Evolutionary conservation across 148 eudicot species (phyloP), one percentile per base, ranked within the genome.

Genomic region (Bassia scoparia): DNA sequence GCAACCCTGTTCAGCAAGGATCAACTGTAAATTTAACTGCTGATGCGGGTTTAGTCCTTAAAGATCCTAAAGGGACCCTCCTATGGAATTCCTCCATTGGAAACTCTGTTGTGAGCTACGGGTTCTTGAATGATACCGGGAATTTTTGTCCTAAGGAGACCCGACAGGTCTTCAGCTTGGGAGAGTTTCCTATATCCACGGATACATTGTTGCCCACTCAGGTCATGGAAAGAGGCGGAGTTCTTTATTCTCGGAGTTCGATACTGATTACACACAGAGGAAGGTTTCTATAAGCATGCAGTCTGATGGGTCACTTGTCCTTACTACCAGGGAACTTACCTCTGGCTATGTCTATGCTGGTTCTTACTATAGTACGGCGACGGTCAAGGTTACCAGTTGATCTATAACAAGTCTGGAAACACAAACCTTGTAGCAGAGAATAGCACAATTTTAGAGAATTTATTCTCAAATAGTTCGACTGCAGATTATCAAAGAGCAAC

Each of bases 141-240:
- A 88, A 83, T n/a, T 55, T 70, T 88, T 20, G 34, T 68, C 61
- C 78, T 83, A 16, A 37, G 78, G 2, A 26, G 41, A 29, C 61
- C 38, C 24, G 61, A 69, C 30, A 72, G n/a, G 63, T 30, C 4
- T 26, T 34, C 49, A 4, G 12, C 73, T 5, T 86, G 89, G 89
- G 79, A 86, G 38, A 86, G 85, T 77, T 88, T 84, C 77, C 34
- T n/a, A 7, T 1, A 77, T 67, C 87, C 88, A 82, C 83, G 7
- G 86, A 83, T 38, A 86, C 86, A 31, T 30, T 83, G 68, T 76
- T 86, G 74, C 86, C 86, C 21, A 52, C 69, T 12, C 89, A 86
- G 41, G 26, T 21, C 9, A 35, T 86, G 66, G 76, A 56, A 17
- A 41, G 2, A 15, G n/a, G 74, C 0, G 61, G 71, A 54, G 18